Conservation (phyloP, 768 basidiomycete genomes). For the Lactarius hengduanensis region DNA sequence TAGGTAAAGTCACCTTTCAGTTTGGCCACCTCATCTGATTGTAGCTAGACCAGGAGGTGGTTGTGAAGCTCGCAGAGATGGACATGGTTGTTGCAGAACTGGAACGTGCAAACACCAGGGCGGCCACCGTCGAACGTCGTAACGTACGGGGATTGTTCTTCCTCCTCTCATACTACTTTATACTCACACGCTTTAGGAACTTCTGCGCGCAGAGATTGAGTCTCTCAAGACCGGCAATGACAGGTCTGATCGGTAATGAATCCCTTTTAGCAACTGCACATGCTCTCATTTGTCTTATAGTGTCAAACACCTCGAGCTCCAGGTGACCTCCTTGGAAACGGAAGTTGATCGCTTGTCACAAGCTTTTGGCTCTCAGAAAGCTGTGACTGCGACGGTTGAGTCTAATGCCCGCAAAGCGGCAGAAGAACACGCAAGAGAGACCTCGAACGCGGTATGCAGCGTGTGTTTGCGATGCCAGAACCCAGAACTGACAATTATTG, state of each 20-base stretch:
- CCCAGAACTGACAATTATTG: constrained; percentile 12
- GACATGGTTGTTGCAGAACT: constrained; percentile 95
- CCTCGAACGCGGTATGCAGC: constrained; percentile 51
- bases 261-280: background rate
- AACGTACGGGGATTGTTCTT: constrained; percentile 55
- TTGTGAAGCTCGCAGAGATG: constrained; percentile 86
- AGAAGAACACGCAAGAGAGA: constrained; percentile 61
- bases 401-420: constrained; percentile 47
- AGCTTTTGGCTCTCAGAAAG: constrained; percentile 62
- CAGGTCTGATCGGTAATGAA: constrained; percentile 59
- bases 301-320: constrained; percentile 67
- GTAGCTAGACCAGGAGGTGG: constrained; percentile 79
- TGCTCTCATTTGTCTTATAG: constrained; percentile 39
- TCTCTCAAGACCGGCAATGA: constrained; percentile 78
- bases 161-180: background rate
- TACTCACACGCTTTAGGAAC: constrained; percentile 54
- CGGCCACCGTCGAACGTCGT: constrained; percentile 87
- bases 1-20: constrained; percentile 51
- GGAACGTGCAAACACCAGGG: constrained; percentile 91
- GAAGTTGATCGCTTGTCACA: constrained; percentile 70
- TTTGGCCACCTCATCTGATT: background rate
- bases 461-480: background rate
- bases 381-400: constrained; percentile 47
- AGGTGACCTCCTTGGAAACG: constrained; percentile 71
- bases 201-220: constrained; percentile 95